Evolutionary conservation across 192 early-diverging fungal genomes (phyloP).

Genomic region (Rhizophagus prolifer): DNA sequence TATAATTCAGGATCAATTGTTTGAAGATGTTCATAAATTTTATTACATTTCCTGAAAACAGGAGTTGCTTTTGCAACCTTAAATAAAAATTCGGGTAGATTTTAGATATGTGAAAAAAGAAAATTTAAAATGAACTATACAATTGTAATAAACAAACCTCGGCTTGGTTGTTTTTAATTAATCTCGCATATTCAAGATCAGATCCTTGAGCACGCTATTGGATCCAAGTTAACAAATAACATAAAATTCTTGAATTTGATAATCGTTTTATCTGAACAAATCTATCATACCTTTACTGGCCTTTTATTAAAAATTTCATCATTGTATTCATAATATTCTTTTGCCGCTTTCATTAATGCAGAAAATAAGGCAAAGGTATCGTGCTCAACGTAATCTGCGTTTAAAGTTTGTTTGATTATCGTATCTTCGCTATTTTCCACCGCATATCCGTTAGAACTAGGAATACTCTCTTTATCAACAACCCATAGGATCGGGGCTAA

Average conservation of each 20-base stretch:
- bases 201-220: constrained; percentile 18
- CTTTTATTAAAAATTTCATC: constrained; percentile 44
- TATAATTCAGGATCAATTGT: constrained; percentile 72
- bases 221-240: background rate
- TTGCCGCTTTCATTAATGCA: constrained; percentile 75
- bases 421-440: constrained; percentile 33
- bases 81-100: background rate
- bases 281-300: constrained; percentile 35
- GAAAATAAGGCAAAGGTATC: constrained; percentile 84
- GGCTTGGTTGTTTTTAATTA: constrained; percentile 14
- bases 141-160: constrained; percentile 17
- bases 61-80: constrained; percentile 57
- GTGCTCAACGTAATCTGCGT: constrained; percentile 78
- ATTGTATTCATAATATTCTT: constrained; percentile 86
- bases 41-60: constrained; percentile 71
- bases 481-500: constrained; percentile 80
- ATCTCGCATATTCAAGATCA: constrained; percentile 12
- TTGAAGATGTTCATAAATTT: constrained; percentile 69
- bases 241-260: background rate
- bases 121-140: background rate
- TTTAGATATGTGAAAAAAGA: background rate
- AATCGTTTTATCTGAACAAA: too few species aligned
- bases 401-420: constrained; percentile 57
- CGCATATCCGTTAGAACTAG: background rate
- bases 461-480: constrained; percentile 67